Conservation (phyloP, 305 asterid genomes). For the Fraxinus sp. region DNA sequence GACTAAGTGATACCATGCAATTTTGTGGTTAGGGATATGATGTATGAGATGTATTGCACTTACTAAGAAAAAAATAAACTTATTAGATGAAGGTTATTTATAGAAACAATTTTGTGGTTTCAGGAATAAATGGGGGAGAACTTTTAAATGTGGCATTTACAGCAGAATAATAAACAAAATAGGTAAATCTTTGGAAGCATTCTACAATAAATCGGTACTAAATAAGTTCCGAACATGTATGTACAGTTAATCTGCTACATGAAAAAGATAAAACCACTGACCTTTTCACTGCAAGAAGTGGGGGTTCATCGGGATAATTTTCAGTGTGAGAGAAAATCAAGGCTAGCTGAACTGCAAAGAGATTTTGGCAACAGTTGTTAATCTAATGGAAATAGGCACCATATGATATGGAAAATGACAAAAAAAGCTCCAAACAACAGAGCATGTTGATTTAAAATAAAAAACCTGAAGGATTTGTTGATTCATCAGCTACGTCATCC, state of each 20-base stretch:
- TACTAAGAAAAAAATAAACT: slow-evolving; percentile 1
- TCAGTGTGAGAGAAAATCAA: slow-evolving; percentile 87
- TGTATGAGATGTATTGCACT: not conserved
- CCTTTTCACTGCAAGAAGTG: slow-evolving; percentile 74
- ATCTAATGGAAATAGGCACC: slow-evolving; percentile 19
- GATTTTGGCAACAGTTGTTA: slow-evolving; percentile 23
- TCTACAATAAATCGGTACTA: not conserved
- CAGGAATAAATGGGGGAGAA: not conserved
- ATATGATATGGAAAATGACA: slow-evolving; percentile 17
- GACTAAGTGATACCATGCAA: slow-evolving; percentile 2
- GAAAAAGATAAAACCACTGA: slow-evolving; percentile 21
- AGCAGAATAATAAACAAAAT: not conserved
- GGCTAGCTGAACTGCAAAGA: slow-evolving; percentile 62
- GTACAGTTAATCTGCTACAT: not conserved
- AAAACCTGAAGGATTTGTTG: slow-evolving; percentile 54
- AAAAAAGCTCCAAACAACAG: slow-evolving; percentile 21
- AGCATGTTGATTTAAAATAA: slow-evolving; percentile 13
- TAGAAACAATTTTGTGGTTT: not conserved
- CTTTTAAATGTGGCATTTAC: not conserved
- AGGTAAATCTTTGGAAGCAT: not conserved
- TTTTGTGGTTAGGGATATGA: not conserved
- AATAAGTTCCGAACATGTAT: not conserved
- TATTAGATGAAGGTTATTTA: not conserved
- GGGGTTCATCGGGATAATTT: slow-evolving; percentile 94
- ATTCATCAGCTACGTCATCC: slow-evolving; percentile 72